Conservation (phyloP, 371 early-diverging fungal species). For the Blakeslea trispora region DNA sequence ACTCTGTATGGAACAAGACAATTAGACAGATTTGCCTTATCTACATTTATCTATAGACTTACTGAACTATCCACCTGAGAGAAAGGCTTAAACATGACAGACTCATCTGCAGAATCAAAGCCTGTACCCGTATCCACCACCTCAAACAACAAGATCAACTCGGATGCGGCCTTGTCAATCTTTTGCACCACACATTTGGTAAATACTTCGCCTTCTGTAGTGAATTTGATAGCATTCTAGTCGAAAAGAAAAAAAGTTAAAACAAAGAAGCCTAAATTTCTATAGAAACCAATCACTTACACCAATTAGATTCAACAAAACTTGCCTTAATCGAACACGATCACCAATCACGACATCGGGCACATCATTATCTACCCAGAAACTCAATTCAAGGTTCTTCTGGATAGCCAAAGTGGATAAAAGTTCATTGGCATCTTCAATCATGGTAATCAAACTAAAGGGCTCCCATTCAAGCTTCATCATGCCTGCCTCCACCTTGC, state of each 20-base stretch:
- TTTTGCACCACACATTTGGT: constrained; percentile 56
- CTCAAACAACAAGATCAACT: constrained; percentile 57
- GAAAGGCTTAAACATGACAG: constrained; percentile 71
- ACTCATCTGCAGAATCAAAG: constrained; percentile 61
- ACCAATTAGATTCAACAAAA: constrained; percentile 57
- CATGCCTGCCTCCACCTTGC: constrained; percentile 75
- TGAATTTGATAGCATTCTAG: constrained; percentile 72
- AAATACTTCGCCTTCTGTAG: constrained; percentile 61
- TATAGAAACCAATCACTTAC: constrained; percentile 30
- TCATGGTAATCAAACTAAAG: constrained; percentile 60
- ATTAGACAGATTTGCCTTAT: too few species aligned
- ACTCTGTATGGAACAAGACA: too few species aligned
- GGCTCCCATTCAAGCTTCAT: constrained; percentile 69
- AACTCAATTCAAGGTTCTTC: constrained; percentile 61
- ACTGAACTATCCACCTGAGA: constrained; percentile 68
- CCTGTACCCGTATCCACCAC: constrained; percentile 68
- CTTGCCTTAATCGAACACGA: constrained; percentile 60
- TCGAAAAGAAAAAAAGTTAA: too few species aligned
- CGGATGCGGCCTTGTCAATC: constrained; percentile 24
- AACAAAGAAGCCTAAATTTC: neutral
- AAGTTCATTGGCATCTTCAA: constrained; percentile 64
- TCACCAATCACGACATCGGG: constrained; percentile 63
- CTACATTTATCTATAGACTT: too few species aligned
- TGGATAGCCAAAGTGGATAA: constrained; percentile 63
- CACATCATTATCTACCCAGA: constrained; percentile 61